These are phyloP conservation scores for Jaltomata sinuosa DNA, from an alignment of 257 asterid species.

Conservation along the genomic window DNA sequence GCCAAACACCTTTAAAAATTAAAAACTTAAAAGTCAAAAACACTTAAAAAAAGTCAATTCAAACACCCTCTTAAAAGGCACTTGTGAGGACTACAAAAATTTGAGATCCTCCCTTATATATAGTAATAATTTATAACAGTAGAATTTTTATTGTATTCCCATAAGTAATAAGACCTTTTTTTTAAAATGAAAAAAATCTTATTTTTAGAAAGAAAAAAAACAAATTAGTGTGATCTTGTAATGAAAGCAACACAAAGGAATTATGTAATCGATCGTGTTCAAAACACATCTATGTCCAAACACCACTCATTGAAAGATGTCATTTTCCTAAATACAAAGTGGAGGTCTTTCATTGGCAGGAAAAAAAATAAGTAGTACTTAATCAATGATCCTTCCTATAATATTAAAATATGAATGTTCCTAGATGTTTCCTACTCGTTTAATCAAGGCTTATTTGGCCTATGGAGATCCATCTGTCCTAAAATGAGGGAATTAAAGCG, in stretches of 20 bases:
- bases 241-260: neutral
- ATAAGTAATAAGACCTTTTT: no score
- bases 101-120: no score
- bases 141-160: neutral
- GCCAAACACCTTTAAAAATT: no score
- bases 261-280: neutral
- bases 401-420: neutral
- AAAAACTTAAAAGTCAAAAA: no score
- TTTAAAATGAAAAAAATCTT: neutral
- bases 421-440: neutral
- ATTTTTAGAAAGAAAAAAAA: neutral
- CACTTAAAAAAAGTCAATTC: no score
- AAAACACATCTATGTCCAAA: neutral
- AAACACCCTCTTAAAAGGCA: no score
- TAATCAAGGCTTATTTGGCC: no score
- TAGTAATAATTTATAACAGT: neutral
- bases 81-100: no score
- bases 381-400: neutral
- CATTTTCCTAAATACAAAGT: neutral
- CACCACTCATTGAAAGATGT: neutral
- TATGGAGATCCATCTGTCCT: no score
- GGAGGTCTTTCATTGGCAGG: neutral
- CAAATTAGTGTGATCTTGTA: neutral
- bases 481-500: no score
- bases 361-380: neutral